Percentiles rank a stretch among this genome's conserved stretches.
phyloP scores from a whole-genome alignment of 2,329 filamentous ascomycete genomes.

The Aspergillus calidoustus region DNA sequence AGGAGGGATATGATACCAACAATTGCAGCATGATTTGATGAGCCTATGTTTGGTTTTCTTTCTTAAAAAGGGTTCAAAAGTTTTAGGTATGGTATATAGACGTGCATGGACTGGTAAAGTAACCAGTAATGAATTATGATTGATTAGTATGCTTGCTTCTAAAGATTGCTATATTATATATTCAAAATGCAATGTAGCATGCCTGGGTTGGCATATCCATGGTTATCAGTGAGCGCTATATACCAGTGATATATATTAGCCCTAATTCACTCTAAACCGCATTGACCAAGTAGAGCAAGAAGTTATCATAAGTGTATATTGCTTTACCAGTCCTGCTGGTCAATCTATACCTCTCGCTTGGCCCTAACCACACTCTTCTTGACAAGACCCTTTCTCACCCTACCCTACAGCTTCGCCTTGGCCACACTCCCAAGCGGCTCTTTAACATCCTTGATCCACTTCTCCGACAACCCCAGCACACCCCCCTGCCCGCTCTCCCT shows the following conservation, averaged over 20 bases:
- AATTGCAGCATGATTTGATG: not conserved
- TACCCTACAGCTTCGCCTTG: not conserved
- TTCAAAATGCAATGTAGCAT: too few relatives aligned
- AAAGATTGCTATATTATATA: not conserved
- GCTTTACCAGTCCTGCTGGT: too few relatives aligned
- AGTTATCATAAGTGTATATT: too few relatives aligned
- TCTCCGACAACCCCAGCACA: not conserved
- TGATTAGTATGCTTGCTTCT: not conserved
- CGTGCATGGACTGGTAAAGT: not conserved
- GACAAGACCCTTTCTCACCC: too few relatives aligned
- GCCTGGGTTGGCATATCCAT: too few relatives aligned
- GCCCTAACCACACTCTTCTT: too few relatives aligned
- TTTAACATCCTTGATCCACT: not conserved
- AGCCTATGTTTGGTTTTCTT: slow-evolving; percentile 3
- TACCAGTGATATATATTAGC: too few relatives aligned
- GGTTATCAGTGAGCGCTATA: too few relatives aligned
- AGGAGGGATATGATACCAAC: slow-evolving; percentile 10
- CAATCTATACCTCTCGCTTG: too few relatives aligned
- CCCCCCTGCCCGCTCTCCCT: not conserved
- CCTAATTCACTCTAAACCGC: too few relatives aligned
- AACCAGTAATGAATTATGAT: not conserved
- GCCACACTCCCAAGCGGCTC: not conserved
- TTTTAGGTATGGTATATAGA: not conserved
- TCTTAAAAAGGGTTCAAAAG: not conserved
- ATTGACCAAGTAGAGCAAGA: too few relatives aligned